A percentile compares a stretch with the other conserved stretches of the same genome.
Conservation (phyloP, 2,329 filamentous ascomycete genomes). For the Cadophora sp. region DNA sequence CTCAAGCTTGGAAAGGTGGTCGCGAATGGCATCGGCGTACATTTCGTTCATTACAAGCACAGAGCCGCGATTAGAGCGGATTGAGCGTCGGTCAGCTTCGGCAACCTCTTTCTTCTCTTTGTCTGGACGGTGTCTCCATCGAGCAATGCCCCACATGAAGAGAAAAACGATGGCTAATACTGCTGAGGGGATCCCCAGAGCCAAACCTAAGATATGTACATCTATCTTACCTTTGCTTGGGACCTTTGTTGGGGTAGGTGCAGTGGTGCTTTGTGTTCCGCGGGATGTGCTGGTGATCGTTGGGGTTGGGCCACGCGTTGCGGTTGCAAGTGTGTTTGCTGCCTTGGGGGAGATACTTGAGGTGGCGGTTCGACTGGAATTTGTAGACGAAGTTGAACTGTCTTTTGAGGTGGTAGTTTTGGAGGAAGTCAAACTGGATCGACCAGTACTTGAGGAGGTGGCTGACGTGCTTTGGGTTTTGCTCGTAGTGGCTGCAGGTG, state of each 20-base stretch:
- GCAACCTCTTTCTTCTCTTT: neutral
- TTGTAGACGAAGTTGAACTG: neutral
- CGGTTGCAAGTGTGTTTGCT: neutral
- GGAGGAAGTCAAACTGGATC: neutral
- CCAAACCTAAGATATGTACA: neutral
- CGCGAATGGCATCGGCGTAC: neutral
- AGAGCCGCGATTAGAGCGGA: constrained; percentile 10
- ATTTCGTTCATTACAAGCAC: neutral
- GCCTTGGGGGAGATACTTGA: neutral
- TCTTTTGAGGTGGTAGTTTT: neutral
- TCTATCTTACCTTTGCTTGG: neutral
- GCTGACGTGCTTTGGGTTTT: neutral
- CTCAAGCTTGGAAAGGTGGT: neutral
- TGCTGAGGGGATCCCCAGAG: neutral
- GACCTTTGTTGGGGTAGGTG: neutral
- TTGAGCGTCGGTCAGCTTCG: neutral
- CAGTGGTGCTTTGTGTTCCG: neutral
- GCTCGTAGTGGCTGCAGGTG: neutral
- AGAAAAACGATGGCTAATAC: neutral
- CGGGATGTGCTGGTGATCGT: neutral
- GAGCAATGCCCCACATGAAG: neutral
- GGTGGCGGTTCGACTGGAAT: neutral
- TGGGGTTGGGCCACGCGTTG: neutral
- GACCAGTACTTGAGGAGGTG: neutral
- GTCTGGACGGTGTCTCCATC: neutral